Conservation (phyloP, 345 rosid genomes). For the Lagerstroemia speciosa region DNA sequence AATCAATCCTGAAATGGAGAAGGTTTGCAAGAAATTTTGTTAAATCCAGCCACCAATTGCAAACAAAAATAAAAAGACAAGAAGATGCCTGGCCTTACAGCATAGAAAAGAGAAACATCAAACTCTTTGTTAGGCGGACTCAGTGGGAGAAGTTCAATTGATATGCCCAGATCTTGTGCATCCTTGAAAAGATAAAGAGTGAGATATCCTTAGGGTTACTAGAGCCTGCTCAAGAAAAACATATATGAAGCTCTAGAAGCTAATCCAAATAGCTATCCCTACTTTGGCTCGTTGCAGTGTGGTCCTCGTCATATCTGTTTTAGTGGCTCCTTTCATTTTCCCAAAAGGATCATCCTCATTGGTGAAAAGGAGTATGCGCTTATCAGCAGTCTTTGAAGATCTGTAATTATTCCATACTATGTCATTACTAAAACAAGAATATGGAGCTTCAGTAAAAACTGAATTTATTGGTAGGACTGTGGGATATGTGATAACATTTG, state of each 20-base stretch:
- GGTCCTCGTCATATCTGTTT: slow-evolving; percentile 83
- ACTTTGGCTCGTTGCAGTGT: slow-evolving; percentile 95
- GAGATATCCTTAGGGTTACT: neutral
- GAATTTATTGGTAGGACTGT: neutral
- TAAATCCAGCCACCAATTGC: slow-evolving; percentile 3
- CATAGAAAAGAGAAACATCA: slow-evolving; percentile 49
- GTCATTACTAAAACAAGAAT: slow-evolving; percentile 9
- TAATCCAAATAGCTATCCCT: slow-evolving; percentile 10
- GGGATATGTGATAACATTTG: neutral
- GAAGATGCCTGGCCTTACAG: slow-evolving; percentile 34
- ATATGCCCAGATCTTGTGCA: slow-evolving; percentile 90
- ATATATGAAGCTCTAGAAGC: slow-evolving; percentile 9
- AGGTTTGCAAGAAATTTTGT: neutral
- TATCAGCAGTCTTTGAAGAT: slow-evolving; percentile 76
- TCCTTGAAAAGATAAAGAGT: slow-evolving; percentile 40
- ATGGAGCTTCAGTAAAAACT: neutral
- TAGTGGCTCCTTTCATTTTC: slow-evolving; percentile 54
- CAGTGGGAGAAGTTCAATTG: slow-evolving; percentile 87
- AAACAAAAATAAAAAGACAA: slow-evolving; percentile 11
- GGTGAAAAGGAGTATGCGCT: slow-evolving; percentile 76
- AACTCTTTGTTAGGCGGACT: slow-evolving; percentile 55
- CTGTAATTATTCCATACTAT: slow-evolving; percentile 30
- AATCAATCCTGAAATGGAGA: slow-evolving; percentile 57
- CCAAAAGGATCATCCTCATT: slow-evolving; percentile 96
- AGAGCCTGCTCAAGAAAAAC: neutral